Evolutionary conservation across 1,284 basidiomycete species (phyloP).

Genomic region (Takashimella koratensis): DNA sequence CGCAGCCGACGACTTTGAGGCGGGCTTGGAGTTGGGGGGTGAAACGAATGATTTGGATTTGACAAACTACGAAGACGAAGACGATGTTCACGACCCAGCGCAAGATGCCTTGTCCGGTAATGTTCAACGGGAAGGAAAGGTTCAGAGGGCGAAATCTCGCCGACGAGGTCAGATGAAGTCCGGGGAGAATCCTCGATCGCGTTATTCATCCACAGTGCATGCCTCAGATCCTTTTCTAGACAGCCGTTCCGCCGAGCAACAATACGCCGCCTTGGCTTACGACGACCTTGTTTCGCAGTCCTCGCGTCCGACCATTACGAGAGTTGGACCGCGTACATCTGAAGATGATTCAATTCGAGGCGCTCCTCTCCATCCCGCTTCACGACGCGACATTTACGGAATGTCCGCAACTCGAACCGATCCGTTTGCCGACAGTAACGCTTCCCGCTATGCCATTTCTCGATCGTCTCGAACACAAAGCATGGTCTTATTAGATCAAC

Average conservation of each 20-base stretch:
- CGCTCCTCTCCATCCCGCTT: not conserved
- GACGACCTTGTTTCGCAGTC: slow-evolving; percentile 3
- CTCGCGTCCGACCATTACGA: not conserved
- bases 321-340: not conserved
- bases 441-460: slow-evolving; percentile 16
- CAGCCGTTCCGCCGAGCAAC: slow-evolving; percentile 1
- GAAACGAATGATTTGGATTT: slow-evolving; percentile 54
- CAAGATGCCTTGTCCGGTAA: slow-evolving; percentile 61
- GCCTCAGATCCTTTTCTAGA: not conserved
- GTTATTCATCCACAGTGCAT: not conserved
- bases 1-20: not conserved
- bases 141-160: slow-evolving; percentile 59
- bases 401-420: slow-evolving; percentile 17
- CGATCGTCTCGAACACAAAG: slow-evolving; percentile 31
- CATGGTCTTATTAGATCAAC: slow-evolving; percentile 42
- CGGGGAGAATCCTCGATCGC: not conserved
- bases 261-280: slow-evolving; percentile 4
- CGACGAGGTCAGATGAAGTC: slow-evolving; percentile 32
- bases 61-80: slow-evolving; percentile 78
- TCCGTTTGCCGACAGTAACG: slow-evolving; percentile 21
- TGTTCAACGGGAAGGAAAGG: slow-evolving; percentile 65
- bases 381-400: not conserved
- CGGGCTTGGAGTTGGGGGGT: not conserved
- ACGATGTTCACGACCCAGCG: slow-evolving; percentile 65
- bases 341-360: not conserved